Conservation (phyloP, 2,329 filamentous ascomycete species). For the Volutella citrinella region DNA sequence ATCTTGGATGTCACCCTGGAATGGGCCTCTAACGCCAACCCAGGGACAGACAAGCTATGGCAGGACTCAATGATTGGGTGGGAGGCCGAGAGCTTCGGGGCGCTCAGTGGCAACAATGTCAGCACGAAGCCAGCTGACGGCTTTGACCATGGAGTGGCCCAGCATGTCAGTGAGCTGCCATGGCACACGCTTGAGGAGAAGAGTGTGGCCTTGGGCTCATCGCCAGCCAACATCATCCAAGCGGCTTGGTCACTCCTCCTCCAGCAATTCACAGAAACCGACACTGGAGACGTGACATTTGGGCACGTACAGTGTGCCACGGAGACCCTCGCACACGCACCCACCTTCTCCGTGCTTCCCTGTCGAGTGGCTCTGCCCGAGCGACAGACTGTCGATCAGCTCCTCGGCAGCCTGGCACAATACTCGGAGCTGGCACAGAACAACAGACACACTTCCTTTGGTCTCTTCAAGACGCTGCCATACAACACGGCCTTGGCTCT, state of each 20-base stretch:
- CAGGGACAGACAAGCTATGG: constrained; percentile 16
- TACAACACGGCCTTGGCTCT: constrained; percentile 34
- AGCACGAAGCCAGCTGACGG: constrained; percentile 1
- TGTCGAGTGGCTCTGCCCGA: constrained; percentile 24
- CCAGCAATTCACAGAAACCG: constrained; percentile 28
- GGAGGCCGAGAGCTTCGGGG: constrained; percentile 19
- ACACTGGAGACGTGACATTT: constrained; percentile 31
- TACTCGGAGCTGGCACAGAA: constrained; percentile 9
- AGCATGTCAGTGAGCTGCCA: constrained; percentile 9
- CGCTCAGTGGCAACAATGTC: constrained; percentile 18
- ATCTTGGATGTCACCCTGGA: constrained; percentile 13
- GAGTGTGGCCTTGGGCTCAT: constrained; percentile 20
- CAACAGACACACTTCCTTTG: constrained; percentile 24
- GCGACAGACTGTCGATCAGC: constrained; percentile 9
- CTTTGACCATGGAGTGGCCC: constrained; percentile 6
- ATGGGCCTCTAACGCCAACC: constrained; percentile 9
- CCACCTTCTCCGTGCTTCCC: constrained; percentile 33
- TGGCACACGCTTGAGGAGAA: constrained; percentile 11
- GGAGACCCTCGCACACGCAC: constrained; percentile 26
- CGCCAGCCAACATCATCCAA: constrained; percentile 33
- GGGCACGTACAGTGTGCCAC: constrained; percentile 32
- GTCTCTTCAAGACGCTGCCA: constrained; percentile 25
- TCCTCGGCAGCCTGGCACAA: constrained; percentile 15
- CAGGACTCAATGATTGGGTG: constrained; percentile 15
- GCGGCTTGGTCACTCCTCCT: constrained; percentile 34